Conservation (phyloP, 2,329 filamentous ascomycete genomes). For the Alternaria sp. region DNA sequence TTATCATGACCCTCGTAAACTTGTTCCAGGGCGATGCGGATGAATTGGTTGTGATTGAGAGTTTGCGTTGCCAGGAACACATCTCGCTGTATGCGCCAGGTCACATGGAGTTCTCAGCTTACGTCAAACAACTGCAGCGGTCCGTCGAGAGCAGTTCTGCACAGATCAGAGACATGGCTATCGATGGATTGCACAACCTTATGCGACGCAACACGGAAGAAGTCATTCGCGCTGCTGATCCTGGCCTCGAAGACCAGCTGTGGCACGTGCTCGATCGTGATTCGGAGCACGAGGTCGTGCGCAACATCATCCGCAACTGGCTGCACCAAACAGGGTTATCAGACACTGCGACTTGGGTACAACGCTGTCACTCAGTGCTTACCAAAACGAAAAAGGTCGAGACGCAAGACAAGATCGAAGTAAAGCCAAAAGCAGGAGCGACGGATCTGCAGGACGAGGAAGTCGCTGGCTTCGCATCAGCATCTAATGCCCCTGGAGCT, state of each 20-base stretch:
- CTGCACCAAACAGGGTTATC: constrained; percentile 84
- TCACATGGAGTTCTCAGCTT: constrained; percentile 82
- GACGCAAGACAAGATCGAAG: constrained; percentile 59
- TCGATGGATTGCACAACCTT: constrained; percentile 89
- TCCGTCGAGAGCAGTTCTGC: constrained; percentile 75
- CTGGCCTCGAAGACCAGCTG: constrained; percentile 85
- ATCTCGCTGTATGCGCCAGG: constrained; percentile 90
- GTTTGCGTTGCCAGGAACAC: constrained; percentile 86
- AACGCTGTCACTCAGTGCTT: constrained; percentile 85
- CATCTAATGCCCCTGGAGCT: constrained; percentile 64
- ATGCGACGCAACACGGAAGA: constrained; percentile 92
- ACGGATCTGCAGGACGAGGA: constrained; percentile 96
- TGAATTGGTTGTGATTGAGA: constrained; percentile 74
- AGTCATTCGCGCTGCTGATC: constrained; percentile 77
- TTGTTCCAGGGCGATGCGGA: constrained; percentile 83
- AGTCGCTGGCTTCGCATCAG: constrained; percentile 91
- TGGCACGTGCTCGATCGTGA: constrained; percentile 87
- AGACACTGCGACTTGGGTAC: constrained; percentile 85
- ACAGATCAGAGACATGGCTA: constrained; percentile 78
- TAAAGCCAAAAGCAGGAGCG: constrained; percentile 60
- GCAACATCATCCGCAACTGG: constrained; percentile 91
- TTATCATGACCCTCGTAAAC: constrained; percentile 85
- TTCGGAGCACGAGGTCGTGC: constrained; percentile 80
- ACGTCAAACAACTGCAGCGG: constrained; percentile 82
- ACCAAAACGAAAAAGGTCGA: constrained; percentile 83